Evolutionary conservation across 2,329 filamentous ascomycete species (phyloP), one percentile per base, ranked within the genome.

Genomic region (Aspergillus uvarum): DNA sequence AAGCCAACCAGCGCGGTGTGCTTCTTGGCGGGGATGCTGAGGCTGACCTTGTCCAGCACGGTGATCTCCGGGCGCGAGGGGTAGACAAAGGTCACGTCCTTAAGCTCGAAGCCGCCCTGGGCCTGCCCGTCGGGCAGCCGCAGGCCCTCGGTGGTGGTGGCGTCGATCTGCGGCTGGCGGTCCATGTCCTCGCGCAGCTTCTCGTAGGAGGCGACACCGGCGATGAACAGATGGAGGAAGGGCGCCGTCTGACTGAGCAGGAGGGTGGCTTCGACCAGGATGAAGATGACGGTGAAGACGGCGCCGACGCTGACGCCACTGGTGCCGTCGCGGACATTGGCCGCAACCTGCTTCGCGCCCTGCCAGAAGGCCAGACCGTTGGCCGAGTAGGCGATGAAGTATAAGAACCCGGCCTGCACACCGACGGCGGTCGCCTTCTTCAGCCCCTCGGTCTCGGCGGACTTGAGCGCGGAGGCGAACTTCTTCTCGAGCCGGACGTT

Each of bases 331-430:
- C 54, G 54, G 22, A 74, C 68, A 4, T 68, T 54, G n/a, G 68
- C 75, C 11, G 80, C 81, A 47, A 87, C 81, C 54, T 81, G 81
- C 38, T 77, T 79, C 63, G 84, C 87, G 51, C 87, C 87, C 70
- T 89, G 83, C 85, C 86, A 90, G 68, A 88, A 89, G 0, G 87
- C 85, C 14, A 90, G 77, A 1, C 85, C 86, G 69, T 89, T 89
- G 6, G 85, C 86, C 2, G 85, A 82, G 64, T 88, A 89, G 4
- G 86, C 85, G 63, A 90, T 84, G 63, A 90, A 89, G 69, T 88
- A 90, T 6, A 89, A 75, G 16, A 83, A 71, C 10, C 87, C 87
- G 7, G 85, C 80, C 67, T 89, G 85, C 0, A 84, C 71, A 4
- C 83, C 88, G 26, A 83, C 79, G 0, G 82, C 79, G 1, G 81